These are phyloP conservation scores for Rhizopus sp. DNA, from an alignment of 371 early-diverging fungal genomes.

Conservation along the genomic window DNA sequence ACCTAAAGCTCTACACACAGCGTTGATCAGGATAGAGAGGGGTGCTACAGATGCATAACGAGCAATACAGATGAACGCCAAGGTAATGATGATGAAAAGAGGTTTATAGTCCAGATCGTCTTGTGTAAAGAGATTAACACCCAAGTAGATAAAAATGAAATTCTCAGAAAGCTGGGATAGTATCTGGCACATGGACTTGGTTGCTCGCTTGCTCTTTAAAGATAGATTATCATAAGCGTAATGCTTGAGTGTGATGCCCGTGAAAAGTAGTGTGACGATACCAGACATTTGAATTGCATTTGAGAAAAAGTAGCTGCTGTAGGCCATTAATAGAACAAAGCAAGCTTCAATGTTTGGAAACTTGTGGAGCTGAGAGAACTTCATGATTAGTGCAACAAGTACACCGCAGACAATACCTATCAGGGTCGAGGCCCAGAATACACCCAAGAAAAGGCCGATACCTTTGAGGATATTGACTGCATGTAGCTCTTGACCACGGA, in stretches of 20 bases:
- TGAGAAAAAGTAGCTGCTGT: conserved; percentile 88
- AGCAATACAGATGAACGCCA: conserved; percentile 76
- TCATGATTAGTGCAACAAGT: conserved; percentile 76
- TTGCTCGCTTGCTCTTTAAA: conserved; percentile 69
- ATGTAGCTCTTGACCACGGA: conserved; percentile 77
- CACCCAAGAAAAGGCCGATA: conserved; percentile 73
- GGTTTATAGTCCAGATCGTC: conserved; percentile 71
- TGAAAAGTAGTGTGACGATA: conserved; percentile 94
- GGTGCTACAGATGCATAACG: conserved; percentile 86
- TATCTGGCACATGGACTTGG: conserved; percentile 88
- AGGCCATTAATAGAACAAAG: conserved; percentile 83
- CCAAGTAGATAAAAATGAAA: conserved; percentile 95
- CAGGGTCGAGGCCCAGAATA: conserved; percentile 80
- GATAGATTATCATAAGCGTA: conserved; percentile 92
- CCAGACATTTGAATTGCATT: conserved; percentile 85
- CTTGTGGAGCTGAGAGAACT: conserved; percentile 75
- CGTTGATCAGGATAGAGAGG: conserved; percentile 77
- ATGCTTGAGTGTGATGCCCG: conserved; percentile 89
- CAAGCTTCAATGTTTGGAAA: conserved; percentile 84
- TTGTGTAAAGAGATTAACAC: conserved; percentile 86
- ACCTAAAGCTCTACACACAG: conserved; percentile 56
- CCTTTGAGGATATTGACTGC: conserved; percentile 71
- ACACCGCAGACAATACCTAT: conserved; percentile 84
- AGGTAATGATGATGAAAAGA: conserved; percentile 72
- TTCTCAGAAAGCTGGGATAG: conserved; percentile 89